Evolutionary conservation across 2,329 filamentous ascomycete species (phyloP), one percentile per base, ranked within the genome.

Genomic region (Diaporthe sp.): DNA sequence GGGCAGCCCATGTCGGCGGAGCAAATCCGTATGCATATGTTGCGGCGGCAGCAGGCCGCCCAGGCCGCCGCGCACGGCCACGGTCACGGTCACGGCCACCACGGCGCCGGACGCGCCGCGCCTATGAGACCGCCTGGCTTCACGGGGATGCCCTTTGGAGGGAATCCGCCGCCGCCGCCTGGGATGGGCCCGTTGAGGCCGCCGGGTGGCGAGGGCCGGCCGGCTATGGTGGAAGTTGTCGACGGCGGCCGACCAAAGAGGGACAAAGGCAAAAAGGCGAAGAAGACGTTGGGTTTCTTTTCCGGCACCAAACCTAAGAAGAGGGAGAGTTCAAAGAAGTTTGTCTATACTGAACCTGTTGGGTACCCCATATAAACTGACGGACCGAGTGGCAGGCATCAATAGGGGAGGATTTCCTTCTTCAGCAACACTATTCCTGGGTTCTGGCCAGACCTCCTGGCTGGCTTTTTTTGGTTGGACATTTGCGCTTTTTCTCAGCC

Each of bases 281-380:
- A 72, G 39, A 74, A 72, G 44, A 42, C 71, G 3, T 42, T 71
- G 22, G 59, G 49, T 37, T 75, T 71, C 73, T 55, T 76, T 51
- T 58, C 57, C 73, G 79, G 77, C 4, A 79, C 79, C 10, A 80
- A 80, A 61, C 79, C 78, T 12, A 83, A 82, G 77, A 77, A 75
- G 55, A 46, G 59, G 28, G 67, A 77, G 42, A 77, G 78, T 72
- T 46, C 65, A 68, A 86, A 80, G 78, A 83, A 81, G 82, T 83
- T 76, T 78, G 81, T 79, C 42, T 49, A 61, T 72, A 31, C 22
- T 51, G 68, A 65, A 15, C 34, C 39, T 57, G 2, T 68, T 34
- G 15, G 25, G 12, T 51, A 39, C 6, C 19, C 22, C 37, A 39
- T 39, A 34, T 34, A 68, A 17, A 58, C 65, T 65, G 61, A 74